Percentiles rank a stretch among this genome's conserved stretches.
phyloP scores from a whole-genome alignment of 768 basidiomycete genomes.

The Mycena olivaceomarginata region DNA sequence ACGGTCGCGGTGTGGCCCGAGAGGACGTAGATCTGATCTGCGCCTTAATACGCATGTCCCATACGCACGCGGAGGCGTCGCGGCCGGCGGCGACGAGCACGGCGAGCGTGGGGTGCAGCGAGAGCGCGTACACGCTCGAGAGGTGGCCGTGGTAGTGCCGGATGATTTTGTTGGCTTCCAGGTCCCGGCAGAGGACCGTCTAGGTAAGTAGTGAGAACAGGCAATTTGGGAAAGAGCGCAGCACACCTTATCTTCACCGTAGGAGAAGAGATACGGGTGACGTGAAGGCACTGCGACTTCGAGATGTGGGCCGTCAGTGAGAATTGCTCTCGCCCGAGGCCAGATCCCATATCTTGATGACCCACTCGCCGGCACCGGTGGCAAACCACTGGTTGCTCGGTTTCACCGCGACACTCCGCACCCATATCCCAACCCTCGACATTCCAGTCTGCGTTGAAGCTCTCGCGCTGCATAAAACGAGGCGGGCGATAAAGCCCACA shows the following conservation, averaged over 20 bases:
- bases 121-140: conserved; percentile 96
- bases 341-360: conserved; percentile 99
- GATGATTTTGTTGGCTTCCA: conserved; percentile 99
- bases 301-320: conserved; percentile 98
- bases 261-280: conserved; percentile 98
- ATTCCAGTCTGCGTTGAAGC: too few species aligned
- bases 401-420: conserved; percentile 96
- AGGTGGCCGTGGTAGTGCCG: conserved; percentile 91
- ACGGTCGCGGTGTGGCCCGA: conserved; percentile 96
- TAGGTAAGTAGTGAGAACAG: conserved; percentile 52
- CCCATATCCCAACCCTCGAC: too few species aligned
- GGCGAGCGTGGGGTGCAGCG: conserved; percentile 96
- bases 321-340: conserved; percentile 97
- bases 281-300: conserved; percentile 94
- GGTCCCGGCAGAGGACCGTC: conserved; percentile 99
- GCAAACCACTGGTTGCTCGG: conserved; percentile 99
- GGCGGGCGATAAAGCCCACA: too few species aligned
- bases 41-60: conserved; percentile 99
- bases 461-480: too few species aligned
- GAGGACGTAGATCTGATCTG: conserved; percentile 95
- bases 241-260: conserved; percentile 96
- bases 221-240: background rate
- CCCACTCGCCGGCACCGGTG: conserved; percentile 97
- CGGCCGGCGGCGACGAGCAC: conserved; percentile 96
- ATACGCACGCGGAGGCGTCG: conserved; percentile 97